Base-by-base conservation (phyloP, 495 filamentous ascomycete species). In the Rhypophila decipiens region DNA sequence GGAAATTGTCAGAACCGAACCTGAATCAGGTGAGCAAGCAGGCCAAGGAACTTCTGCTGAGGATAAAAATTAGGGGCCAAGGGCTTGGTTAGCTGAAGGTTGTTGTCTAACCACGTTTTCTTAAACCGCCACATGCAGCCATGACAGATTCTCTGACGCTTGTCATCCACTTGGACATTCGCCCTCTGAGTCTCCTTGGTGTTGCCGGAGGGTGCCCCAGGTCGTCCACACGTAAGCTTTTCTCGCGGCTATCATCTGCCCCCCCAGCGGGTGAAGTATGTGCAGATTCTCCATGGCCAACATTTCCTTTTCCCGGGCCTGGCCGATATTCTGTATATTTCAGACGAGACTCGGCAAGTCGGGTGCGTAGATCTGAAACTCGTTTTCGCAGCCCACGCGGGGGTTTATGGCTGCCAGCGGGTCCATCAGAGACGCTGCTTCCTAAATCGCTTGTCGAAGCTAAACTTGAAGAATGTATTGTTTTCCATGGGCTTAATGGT, bases 131-230 rank as follows among this genome's bases (percentile, higher is more conserved):
- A 31, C 56, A 59, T 11, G 53, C 56, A n/a, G 50, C 50, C 35
- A 49, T 27, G 10, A 61, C 21, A 4, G 53, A 52, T 27, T 53
- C 52, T 31, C 52, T 56, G 1, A 48, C 55, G 12, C 29, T 44
- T 41, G 49, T 53, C 43, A 64, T 42, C 58, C 52, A 64, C 43
- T 33, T 47, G 10, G 44, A 44, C 46, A 61, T 46, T 1, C 60
- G 51, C 17, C 48, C 49, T 38, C 46, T 56, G 42, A 63, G 43
- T 0, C n/a, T n/a, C 57, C 44, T 31, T 43, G 43, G 24, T 35
- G 8, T 15, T 49, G 50, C 8, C 29, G n/a, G n/a, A n/a, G n/a
- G n/a, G n/a, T n/a, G n/a, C n/a, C n/a, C n/a, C n/a, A n/a, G n/a
- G n/a, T n/a, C n/a, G n/a, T n/a, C n/a, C n/a, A n/a, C n/a, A n/a